phyloP scores from a whole-genome alignment of 768 basidiomycete genomes.

The Calocera viscosa region DNA sequence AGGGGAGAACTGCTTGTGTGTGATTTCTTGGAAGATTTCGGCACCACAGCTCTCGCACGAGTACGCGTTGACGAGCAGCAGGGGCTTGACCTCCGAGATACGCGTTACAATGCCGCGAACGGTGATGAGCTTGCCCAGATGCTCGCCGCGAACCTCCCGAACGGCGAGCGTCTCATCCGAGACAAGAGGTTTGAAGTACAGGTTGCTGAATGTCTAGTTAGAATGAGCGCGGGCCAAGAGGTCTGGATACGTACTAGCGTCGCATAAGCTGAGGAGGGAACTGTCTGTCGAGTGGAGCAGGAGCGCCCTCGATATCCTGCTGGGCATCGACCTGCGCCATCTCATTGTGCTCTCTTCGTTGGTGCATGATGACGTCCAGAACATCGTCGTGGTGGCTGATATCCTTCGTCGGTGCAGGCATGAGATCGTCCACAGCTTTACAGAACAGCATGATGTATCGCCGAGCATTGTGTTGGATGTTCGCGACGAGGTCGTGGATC shows the following conservation, averaged over 20 bases:
- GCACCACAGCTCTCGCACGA: conserved; percentile 97
- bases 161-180: conserved; percentile 64
- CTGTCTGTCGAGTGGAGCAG: conserved; percentile 33
- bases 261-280: conserved; percentile 88
- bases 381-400: conserved; percentile 87
- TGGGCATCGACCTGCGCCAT: conserved; percentile 5
- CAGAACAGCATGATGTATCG: conserved; percentile 84
- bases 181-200: conserved; percentile 84
- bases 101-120: conserved; percentile 97
- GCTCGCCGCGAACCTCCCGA: conserved; percentile 71
- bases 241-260: conserved; percentile 65
- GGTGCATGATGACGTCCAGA: conserved; percentile 91
- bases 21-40: conserved; percentile 96
- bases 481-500: conserved; percentile 57
- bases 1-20: conserved; percentile 79
- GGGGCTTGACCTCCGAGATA: conserved; percentile 96
- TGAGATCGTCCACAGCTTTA: conserved; percentile 77
- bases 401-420: conserved; percentile 81
- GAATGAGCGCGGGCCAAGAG: conserved; percentile 11
- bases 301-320: conserved; percentile 53
- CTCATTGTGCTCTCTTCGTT: conserved; percentile 78
- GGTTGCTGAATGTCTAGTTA: conserved; percentile 46
- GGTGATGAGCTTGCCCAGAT: conserved; percentile 88
- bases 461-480: conserved; percentile 72
- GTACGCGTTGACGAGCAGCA: conserved; percentile 93